Evolutionary conservation across 2,329 filamentous ascomycete species (phyloP), one percentile per base, ranked within the genome.

Genomic region (Orbilia blumenaviensis): DNA sequence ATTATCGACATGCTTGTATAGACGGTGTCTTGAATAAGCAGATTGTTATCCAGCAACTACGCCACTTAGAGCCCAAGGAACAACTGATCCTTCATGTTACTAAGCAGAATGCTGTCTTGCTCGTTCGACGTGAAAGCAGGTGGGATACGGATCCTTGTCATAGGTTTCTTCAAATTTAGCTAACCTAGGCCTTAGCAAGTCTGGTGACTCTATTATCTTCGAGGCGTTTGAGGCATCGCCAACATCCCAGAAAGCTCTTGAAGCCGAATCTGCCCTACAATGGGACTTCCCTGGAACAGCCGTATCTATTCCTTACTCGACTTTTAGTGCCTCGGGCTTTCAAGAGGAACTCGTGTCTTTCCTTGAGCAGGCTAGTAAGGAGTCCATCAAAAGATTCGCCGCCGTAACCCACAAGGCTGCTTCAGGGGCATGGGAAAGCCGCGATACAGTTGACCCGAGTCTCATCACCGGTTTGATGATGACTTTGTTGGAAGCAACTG

Each of bases 161-260:
- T 1, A 27, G 16, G 42, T 23, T 9, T 10, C 21, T 46, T 3
- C 62, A 46, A 27, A 60, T 21, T 50, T 48, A 63, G 8, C 3
- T 68, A 81, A n/a, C n/a, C n/a, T 79, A 64, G 36, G 63, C 6
- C 16, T 64, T n/a, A n/a, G n/a, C n/a, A n/a, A n/a, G n/a, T 1
- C 36, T 2, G 48, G 78, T 18, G 27, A 82, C 48, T 18, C 77
- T 78, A 77, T 86, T 78, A 16, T 88, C 67, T 86, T 90, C 52
- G 89, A 91, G 80, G 84, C 84, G 0, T 91, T 91, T 66, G 89
- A 91, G 80, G 84, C 86, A 0, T 89, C 88, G 0, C 83, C 89
- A 0, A 80, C 80, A 0, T 87, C 86, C 0, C 83, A 87, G 46
- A 81, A 84, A 12, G 86, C 89, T 0, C 82, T 90, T 1, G 84